Evolutionary conservation across 202 grass and related monocot species (phyloP).

Genomic region (Digitaria exilis): DNA sequence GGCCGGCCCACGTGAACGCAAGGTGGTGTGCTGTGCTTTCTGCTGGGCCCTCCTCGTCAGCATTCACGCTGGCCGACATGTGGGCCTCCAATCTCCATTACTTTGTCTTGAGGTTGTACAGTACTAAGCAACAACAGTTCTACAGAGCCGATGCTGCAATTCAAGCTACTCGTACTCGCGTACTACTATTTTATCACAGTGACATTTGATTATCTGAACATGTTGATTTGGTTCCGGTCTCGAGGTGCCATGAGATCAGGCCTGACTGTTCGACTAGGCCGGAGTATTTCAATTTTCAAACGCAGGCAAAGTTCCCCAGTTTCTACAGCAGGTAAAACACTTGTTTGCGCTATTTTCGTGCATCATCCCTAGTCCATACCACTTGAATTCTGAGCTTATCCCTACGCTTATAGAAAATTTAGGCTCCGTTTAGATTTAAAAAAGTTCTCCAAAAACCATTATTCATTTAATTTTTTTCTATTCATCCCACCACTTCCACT

Average conservation of each 20-base stretch:
- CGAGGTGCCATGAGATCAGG: too few relatives aligned
- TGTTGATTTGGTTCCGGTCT: too few relatives aligned
- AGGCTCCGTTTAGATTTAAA: too few relatives aligned
- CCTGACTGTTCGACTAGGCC: too few relatives aligned
- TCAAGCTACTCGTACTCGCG: background rate
- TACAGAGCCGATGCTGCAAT: too few relatives aligned
- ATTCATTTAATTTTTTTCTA: too few relatives aligned
- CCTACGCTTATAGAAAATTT: background rate
- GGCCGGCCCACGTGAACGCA: slow-evolving; percentile 22
- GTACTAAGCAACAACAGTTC: background rate
- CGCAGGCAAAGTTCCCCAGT: background rate
- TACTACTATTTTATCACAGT: too few relatives aligned
- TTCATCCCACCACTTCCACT: too few relatives aligned
- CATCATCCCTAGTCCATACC: too few relatives aligned
- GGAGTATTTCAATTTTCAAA: too few relatives aligned
- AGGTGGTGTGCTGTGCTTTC: background rate
- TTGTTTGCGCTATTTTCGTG: background rate
- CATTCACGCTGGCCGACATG: slow-evolving; percentile 8
- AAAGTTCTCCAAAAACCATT: too few relatives aligned
- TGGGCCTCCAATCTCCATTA: background rate
- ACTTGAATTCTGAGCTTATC: background rate
- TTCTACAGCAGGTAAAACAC: background rate
- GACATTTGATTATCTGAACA: too few relatives aligned
- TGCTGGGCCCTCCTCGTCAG: background rate
- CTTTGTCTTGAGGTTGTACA: background rate